A percentile compares a stretch with the other conserved stretches of the same genome.
phyloP scores from a whole-genome alignment of 768 basidiomycete genomes.

The Psilocybe cyanescens region DNA sequence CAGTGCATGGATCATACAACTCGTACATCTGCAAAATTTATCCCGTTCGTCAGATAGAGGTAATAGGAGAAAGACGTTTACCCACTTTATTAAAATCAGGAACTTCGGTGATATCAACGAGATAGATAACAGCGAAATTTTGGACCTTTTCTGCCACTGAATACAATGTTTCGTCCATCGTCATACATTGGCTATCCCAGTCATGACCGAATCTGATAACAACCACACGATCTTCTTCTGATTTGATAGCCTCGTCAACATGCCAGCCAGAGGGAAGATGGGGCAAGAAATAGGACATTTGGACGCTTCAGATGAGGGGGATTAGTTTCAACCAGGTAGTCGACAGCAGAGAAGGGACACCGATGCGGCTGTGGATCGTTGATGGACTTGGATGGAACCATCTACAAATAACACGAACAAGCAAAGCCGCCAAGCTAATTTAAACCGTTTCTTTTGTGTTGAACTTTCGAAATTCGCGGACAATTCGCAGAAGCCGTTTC shows the following conservation, averaged over 20 bases:
- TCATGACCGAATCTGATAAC: slow-evolving; percentile 95
- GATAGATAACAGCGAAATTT: slow-evolving; percentile 97
- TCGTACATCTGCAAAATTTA: slow-evolving; percentile 87
- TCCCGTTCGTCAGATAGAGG: background rate
- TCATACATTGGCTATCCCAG: slow-evolving; percentile 95
- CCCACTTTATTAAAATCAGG: slow-evolving; percentile 98
- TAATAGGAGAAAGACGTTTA: background rate
- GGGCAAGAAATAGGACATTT: slow-evolving; percentile 89
- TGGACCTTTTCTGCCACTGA: slow-evolving; percentile 94
- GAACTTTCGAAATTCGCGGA: too few relatives aligned
- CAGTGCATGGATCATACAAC: slow-evolving; percentile 94
- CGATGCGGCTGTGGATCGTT: slow-evolving; percentile 10
- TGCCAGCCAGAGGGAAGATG: slow-evolving; percentile 96
- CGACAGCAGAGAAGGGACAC: background rate
- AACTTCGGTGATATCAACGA: slow-evolving; percentile 94
- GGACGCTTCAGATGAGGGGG: slow-evolving; percentile 4
- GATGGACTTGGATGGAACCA: background rate
- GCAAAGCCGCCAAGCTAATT: background rate
- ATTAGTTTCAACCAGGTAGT: slow-evolving; percentile 4
- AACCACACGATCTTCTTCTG: slow-evolving; percentile 95
- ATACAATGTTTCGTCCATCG: slow-evolving; percentile 97
- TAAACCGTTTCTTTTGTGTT: background rate
- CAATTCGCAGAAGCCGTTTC: background rate
- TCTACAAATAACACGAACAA: slow-evolving; percentile 1
- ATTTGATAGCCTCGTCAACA: slow-evolving; percentile 98